Evolutionary conservation across 176 grass and related monocot genomes (phyloP), one percentile per base, ranked within the genome.

Genomic region (Carex pumila): DNA sequence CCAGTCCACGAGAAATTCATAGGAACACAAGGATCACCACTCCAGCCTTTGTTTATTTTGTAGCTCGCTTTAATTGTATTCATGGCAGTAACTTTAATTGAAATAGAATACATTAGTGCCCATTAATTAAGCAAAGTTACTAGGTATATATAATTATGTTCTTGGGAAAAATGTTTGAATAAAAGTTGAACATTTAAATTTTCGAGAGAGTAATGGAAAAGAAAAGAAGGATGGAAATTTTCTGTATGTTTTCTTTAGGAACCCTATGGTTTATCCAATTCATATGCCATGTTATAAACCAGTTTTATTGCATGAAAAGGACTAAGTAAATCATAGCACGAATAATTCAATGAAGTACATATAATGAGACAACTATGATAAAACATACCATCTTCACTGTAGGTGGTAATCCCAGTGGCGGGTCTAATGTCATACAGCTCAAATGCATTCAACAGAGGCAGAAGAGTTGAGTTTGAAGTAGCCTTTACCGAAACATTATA

Each of bases 381-480:
- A 61, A 61, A 18, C 13, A 30, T 80, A 86, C 84, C 74, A 65
- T 86, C 84, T 62, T 31, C 41, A 52, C 11, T 47, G 12, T 86
- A 6, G 14, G 84, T 86, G 59, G 57, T 13, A 3, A 19, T 17
- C 60, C 55, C 57, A 5, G 14, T 43, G 57, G 78, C 3, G 0
- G 41, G 72, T 25, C 13, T 43, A 11, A 22, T 14, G n/a, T 17
- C 15, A 58, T 70, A 81, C 0, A 81, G 0, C 74, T 86, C 85
- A 54, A 86, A 0, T 0, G 85, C 85, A n/a, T 86, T 86, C 18
- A 80, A 8, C 29, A 86, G 1, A 9, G 85, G 85, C 1, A 75
- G 71, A 2, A 86, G 60, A 12, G 85, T 80, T 45, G 84, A 80
- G 0, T 2, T 80, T 55, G 36, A 12, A 25, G 84, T 81, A n/a